Evolutionary conservation across 2,329 filamentous ascomycete genomes (phyloP).

Genomic region (Phyllosticta citrichinensis): DNA sequence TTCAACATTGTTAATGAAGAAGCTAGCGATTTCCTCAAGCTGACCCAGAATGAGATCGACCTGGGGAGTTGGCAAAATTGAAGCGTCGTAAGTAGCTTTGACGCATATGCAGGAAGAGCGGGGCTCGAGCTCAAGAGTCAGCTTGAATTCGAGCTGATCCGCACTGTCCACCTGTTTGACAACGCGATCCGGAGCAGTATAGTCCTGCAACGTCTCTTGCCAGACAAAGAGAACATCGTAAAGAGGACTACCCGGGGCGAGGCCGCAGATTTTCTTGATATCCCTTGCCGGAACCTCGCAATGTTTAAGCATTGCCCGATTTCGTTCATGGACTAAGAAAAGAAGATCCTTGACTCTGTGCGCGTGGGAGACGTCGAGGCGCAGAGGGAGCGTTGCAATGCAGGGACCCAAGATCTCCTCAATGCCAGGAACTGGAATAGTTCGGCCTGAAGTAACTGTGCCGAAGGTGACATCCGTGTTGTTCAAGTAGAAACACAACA

Average conservation of each 20-base stretch:
- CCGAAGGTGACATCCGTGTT: constrained; percentile 61
- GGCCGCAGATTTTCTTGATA: constrained; percentile 52
- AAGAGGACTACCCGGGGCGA: constrained; percentile 47
- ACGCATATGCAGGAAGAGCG: constrained; percentile 34
- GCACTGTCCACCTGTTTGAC: constrained; percentile 50
- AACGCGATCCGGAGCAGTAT: constrained; percentile 22
- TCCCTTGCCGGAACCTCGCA: constrained; percentile 55
- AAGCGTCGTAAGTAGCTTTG: constrained; percentile 46
- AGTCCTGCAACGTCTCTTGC: constrained; percentile 56
- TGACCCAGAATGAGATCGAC: constrained; percentile 50
- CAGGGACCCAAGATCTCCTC: constrained; percentile 72
- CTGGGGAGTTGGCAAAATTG: constrained; percentile 46
- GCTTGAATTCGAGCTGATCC: constrained; percentile 66
- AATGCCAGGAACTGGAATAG: constrained; percentile 57
- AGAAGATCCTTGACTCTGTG: constrained; percentile 51
- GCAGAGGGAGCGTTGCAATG: constrained; percentile 63
- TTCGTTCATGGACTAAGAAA: constrained; percentile 52
- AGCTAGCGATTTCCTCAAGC: constrained; percentile 43
- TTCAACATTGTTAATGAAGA: constrained; percentile 31
- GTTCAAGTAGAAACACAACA: constrained; percentile 57
- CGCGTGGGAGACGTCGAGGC: constrained; percentile 44
- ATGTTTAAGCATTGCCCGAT: constrained; percentile 56
- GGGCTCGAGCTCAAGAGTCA: constrained; percentile 71
- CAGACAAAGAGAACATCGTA: constrained; percentile 79
- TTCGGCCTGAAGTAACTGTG: constrained; percentile 72